Evolutionary conservation across 2,329 filamentous ascomycete species (phyloP).

Genomic region (Madurella fahalii): DNA sequence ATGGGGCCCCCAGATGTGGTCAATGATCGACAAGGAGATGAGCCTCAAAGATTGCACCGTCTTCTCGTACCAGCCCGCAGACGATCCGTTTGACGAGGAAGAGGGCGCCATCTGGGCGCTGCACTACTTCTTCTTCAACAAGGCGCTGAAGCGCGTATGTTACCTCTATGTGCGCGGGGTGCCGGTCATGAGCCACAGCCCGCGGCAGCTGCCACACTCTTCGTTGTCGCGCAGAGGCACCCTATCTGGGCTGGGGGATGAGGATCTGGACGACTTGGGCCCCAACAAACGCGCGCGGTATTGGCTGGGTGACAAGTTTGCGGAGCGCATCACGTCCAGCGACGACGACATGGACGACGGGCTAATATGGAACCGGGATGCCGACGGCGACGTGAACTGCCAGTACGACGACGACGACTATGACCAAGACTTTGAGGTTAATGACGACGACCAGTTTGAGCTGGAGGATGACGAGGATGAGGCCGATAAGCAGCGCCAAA

Average conservation of each 20-base stretch:
- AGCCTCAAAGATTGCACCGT: conserved; percentile 80
- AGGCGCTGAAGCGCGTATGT: conserved; percentile 82
- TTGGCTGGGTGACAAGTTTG: conserved; percentile 73
- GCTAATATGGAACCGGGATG: conserved; percentile 54
- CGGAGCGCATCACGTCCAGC: conserved; percentile 41
- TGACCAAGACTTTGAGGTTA: conserved; percentile 38
- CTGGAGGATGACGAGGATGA: conserved; percentile 37
- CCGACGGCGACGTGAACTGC: conserved; percentile 52
- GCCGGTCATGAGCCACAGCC: conserved; percentile 66
- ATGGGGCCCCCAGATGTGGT: conserved; percentile 92
- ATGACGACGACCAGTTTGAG: conserved; percentile 39
- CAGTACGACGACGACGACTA: conserved; percentile 47
- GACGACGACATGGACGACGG: conserved; percentile 50
- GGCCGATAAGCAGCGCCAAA: conserved; percentile 29
- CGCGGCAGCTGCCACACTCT: conserved; percentile 37
- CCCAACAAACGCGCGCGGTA: conserved; percentile 79
- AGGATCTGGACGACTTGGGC: conserved; percentile 43
- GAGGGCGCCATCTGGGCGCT: conserved; percentile 92
- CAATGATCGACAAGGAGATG: conserved; percentile 92
- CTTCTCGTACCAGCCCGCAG: conserved; percentile 84
- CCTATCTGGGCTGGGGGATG: conserved; percentile 28
- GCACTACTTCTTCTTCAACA: conserved; percentile 98
- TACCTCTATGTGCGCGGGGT: conserved; percentile 93
- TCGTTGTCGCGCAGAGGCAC: conserved; percentile 16
- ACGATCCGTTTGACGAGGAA: conserved; percentile 87